A percentile compares a stretch with the other conserved stretches of the same genome.
Conservation (phyloP, 306 rosid genomes). For the Styphnolobium japonicum region DNA sequence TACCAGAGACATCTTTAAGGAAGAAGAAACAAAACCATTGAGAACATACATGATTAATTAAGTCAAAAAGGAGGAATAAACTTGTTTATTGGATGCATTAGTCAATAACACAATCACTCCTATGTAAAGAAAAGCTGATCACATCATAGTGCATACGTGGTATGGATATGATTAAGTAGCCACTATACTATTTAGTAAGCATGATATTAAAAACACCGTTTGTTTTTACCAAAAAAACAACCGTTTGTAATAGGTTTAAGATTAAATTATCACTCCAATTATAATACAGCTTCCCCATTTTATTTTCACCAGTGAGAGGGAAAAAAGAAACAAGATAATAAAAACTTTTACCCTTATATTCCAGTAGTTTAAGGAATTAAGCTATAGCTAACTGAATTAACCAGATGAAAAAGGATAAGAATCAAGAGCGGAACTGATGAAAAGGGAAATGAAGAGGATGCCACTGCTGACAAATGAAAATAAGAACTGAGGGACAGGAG, state of each 20-base stretch:
- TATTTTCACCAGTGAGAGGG: neutral
- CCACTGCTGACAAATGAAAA: neutral
- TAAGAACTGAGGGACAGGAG: slow-evolving; percentile 19
- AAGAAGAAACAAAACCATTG: neutral
- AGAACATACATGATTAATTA: slow-evolving; percentile 1
- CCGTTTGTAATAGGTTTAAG: neutral
- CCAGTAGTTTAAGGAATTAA: neutral
- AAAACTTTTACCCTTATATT: neutral
- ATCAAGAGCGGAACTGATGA: neutral
- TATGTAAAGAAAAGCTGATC: slow-evolving; percentile 16
- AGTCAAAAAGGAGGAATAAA: slow-evolving; percentile 25
- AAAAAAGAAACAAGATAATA: neutral
- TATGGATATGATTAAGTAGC: slow-evolving; percentile 8
- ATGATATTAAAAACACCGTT: neutral
- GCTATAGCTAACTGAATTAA: neutral
- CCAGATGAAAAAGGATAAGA: neutral
- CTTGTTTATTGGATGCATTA: slow-evolving; percentile 8
- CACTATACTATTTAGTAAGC: too few relatives aligned
- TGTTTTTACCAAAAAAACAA: too few relatives aligned
- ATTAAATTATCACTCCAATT: neutral
- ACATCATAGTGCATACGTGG: slow-evolving; percentile 3
- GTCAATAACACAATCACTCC: slow-evolving; percentile 31
- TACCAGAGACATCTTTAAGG: neutral
- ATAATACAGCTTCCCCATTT: neutral
- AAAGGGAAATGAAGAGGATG: neutral